These are phyloP conservation scores for Penicillium vulpinum DNA, from an alignment of 2,329 filamentous ascomycete species.

Conservation along the genomic window DNA sequence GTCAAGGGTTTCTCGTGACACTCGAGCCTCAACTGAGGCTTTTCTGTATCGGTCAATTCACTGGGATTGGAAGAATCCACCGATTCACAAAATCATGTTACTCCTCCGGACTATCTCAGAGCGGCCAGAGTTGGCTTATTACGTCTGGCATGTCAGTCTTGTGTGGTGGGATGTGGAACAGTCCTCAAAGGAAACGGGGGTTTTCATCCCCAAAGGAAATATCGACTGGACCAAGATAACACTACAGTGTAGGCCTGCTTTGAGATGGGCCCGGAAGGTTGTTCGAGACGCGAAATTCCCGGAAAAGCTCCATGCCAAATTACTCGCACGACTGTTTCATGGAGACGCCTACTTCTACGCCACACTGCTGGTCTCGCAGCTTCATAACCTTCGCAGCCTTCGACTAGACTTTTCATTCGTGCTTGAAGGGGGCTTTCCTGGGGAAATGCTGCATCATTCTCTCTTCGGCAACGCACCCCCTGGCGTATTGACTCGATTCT, in stretches of 20 bases:
- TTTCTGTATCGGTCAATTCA: slow-evolving; percentile 1
- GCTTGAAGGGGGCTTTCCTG: background rate
- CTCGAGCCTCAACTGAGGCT: background rate
- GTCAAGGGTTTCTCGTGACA: background rate
- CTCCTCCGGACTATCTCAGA: background rate
- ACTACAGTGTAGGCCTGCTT: background rate
- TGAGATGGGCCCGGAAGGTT: background rate
- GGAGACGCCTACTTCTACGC: background rate
- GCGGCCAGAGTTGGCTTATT: background rate
- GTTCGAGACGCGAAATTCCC: background rate
- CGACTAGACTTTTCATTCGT: slow-evolving; percentile 1
- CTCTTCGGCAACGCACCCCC: background rate
- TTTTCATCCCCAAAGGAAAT: background rate
- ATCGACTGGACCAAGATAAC: background rate
- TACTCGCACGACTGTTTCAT: background rate
- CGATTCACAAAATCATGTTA: background rate
- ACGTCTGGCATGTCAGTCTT: background rate
- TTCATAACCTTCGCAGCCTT: slow-evolving; percentile 4
- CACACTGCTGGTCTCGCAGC: background rate
- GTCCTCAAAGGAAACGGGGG: no score
- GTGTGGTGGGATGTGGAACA: background rate
- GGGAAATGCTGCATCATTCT: background rate
- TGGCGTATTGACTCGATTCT: background rate
- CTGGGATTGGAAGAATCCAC: slow-evolving; percentile 1
- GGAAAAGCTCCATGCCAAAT: background rate